Evolutionary conservation across 2,329 filamentous ascomycete genomes (phyloP), one percentile per base, ranked within the genome.

Genomic region (Acephala macrosclerotiorum): DNA sequence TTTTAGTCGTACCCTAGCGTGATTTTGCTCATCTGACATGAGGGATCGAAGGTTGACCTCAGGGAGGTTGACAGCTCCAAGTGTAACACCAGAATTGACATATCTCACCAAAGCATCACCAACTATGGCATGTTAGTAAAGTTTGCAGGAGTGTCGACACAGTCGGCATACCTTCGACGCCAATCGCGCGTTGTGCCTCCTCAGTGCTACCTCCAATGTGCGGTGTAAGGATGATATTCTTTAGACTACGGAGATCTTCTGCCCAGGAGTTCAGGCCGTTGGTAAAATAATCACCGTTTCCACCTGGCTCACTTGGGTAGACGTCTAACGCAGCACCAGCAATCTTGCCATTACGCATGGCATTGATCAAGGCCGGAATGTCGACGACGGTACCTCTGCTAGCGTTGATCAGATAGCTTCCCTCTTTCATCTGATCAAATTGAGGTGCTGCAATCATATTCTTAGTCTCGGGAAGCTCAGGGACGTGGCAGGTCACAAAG

Each of bases 201-300:
- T 99, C 96, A 0, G 96, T 99, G 80, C 93, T 97, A 63, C 96
- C 96, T 73, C 96, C 96, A 76, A 99, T 98, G 79, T 99, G 96
- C 25, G 96, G 96, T 1, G 95, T 97, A 58, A 99, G 85, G 72
- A 99, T 97, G 72, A 99, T 84, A 81, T 99, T 99, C 81, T 90
- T 96, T 66, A 98, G 83, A 60, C 86, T 86, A 61, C 93, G 89
- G 57, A 99, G 87, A 68, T 97, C 94, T 75, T 94, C 89, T 33
- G 89, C 91, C 93, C 93, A 99, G 11, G 81, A 71, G 80, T 97
- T 97, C 66, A 99, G 84, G 57, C 87, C 83, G 77, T 87, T 91
- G 79, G 89, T 94, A 84, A 99, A 99, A 81, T 97, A 97, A 76
- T 96, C 92, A 65, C 96, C 96, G 77, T 99, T 99, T 71, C 91